Percentiles rank a stretch among this genome's conserved stretches.
These are phyloP conservation scores for Apophysomyces ossiformis DNA, from an alignment of 371 early-diverging fungal species.

Conservation along the genomic window DNA sequence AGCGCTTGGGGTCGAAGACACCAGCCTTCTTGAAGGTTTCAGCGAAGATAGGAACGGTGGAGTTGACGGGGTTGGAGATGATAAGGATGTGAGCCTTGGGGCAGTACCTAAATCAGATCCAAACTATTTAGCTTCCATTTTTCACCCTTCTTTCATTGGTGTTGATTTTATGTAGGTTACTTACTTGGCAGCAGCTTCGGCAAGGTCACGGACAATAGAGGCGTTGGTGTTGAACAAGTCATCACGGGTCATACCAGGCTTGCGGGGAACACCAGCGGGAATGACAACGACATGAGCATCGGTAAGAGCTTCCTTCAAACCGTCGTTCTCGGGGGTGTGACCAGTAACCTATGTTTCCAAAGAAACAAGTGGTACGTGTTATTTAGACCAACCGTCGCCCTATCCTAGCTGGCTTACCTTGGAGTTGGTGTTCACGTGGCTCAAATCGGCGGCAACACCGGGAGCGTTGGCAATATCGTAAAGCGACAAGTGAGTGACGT, in stretches of 20 bases:
- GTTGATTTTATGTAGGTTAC: constrained; percentile 12
- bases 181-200: constrained; percentile 65
- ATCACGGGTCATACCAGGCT: constrained; percentile 99
- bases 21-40: constrained; percentile 95
- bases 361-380: not conserved
- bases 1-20: constrained; percentile 91
- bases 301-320: constrained; percentile 85
- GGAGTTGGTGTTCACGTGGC: constrained; percentile 95
- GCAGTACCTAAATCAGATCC: constrained; percentile 64
- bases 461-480: constrained; percentile 98
- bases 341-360: constrained; percentile 73
- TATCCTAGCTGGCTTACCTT: constrained; percentile 50
- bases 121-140: not conserved
- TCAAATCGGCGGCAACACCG: constrained; percentile 97
- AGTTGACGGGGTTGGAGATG: constrained; percentile 99
- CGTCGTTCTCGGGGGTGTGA: constrained; percentile 83
- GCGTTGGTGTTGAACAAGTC: constrained; percentile 99
- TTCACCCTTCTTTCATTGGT: not conserved
- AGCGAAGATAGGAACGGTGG: constrained; percentile 98
- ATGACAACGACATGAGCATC: constrained; percentile 94
- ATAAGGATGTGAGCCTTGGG: constrained; percentile 96
- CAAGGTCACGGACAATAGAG: constrained; percentile 91
- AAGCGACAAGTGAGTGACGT: constrained; percentile 87
- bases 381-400: not conserved
- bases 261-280: constrained; percentile 99